Evolutionary conservation across 2,329 filamentous ascomycete genomes (phyloP), one percentile per base, ranked within the genome.

Genomic region (Aureobasidium sp.): DNA sequence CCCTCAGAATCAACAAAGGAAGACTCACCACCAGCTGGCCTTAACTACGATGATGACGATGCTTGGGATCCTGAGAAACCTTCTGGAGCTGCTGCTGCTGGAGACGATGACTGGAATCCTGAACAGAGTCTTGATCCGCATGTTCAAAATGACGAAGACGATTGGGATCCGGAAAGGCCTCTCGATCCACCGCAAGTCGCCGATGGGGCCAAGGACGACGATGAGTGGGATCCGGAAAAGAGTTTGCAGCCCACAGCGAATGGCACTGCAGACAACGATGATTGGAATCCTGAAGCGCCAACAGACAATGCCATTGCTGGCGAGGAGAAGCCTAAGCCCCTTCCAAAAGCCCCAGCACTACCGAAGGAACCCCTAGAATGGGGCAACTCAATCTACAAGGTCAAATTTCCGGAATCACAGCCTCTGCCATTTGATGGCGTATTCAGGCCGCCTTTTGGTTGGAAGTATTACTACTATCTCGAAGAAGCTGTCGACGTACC

Each of bases 401-500:
- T 99, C 59, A 86, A 89, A 53, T 97, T 99, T 71, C 90, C 91
- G 0, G 88, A 88, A 26, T 82, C 87, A 71, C 68, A 69, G 46
- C 66, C 70, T 17, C 64, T 74, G 0, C 91, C 92, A 5, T 81
- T 85, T 24, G 91, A 97, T 72, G 94, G 94, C 59, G 82, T 94
- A 36, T 99, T 99, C 78, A 87, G 94, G 5, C 94, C 94, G 5
- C 91, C 94, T 0, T 97, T 92, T 72, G 94, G 93, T 55, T 97
- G 94, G 92, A 96, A 94, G 75, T 99, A 99, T 78, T 96, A 86
- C 71, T 99, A 96, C 79, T 96, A 92, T 74, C 85, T 99, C 62
- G 87, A 94, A 70, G 94, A 99, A 76, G 94, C 94, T 0, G 94
- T 99, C 24, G 93, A 97, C 73, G 90, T 96, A 8, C 93, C 94